Conservation (phyloP, 2,329 filamentous ascomycete genomes). For the Monilinia polystroma region DNA sequence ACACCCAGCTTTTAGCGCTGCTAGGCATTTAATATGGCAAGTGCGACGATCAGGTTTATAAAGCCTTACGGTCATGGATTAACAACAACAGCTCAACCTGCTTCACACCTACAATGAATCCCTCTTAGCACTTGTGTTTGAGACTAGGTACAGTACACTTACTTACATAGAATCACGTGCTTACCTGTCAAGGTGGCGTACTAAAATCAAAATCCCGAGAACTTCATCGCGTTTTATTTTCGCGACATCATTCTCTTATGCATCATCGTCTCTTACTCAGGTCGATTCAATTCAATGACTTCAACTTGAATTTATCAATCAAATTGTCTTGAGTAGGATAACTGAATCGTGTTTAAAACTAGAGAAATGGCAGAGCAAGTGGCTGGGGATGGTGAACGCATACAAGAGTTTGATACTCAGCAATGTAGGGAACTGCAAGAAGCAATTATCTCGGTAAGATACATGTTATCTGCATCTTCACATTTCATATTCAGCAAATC, state of each 20-base stretch:
- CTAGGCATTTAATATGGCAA: too few relatives aligned
- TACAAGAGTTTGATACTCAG: constrained; percentile 30
- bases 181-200: not conserved
- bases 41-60: not conserved
- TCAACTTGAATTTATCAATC: not conserved
- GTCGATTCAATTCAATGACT: not conserved
- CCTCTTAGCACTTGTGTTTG: too few relatives aligned
- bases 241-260: not conserved
- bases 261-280: not conserved
- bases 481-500: constrained; percentile 4
- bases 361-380: constrained; percentile 23
- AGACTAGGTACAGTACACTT: not conserved
- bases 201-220: too few relatives aligned
- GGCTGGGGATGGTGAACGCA: constrained; percentile 23
- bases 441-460: constrained; percentile 29
- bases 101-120: too few relatives aligned
- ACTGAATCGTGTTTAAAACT: constrained; percentile 3
- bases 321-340: not conserved
- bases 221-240: not conserved
- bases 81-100: not conserved
- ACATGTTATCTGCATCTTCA: not conserved
- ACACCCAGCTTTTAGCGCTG: too few relatives aligned
- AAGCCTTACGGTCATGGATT: not conserved
- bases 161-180: not conserved
- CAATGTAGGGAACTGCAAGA: constrained; percentile 24